Evolutionary conservation across 164 flowering plant species (phyloP), one percentile per base, ranked within the genome.

Genomic region (Warburgia ugandensis): DNA sequence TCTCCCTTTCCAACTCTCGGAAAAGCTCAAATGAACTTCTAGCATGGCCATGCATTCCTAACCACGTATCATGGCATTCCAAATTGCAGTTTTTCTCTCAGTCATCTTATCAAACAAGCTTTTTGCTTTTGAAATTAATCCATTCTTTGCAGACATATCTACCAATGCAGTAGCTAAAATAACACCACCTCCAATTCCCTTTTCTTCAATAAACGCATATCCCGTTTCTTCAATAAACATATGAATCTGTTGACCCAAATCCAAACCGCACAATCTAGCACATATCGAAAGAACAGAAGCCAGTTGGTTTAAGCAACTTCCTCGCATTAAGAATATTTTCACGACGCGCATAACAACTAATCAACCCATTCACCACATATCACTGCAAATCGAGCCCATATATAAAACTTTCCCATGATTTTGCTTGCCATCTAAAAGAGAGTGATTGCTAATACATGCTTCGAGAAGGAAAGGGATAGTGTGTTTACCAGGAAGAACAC

Each of bases 71-170:
- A 84, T 72, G 11, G 81, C 78, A 65, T 79, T 84, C 85, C 85
- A 81, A 13, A 83, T 73, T 1, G 69, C 78, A 9, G 55, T 58
- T 22, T 70, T 80, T 59, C 46, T 78, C 28, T 68, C 74, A 37
- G 39, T 50, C 81, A 78, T 68, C 10, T 55, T 55, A 39, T 70
- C 65, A 52, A 83, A 83, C 61, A 77, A 22, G 10, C 41, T 45
- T 29, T 12, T 29, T 12, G 91, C 86, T 22, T 21, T 26, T 21
- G 6, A 13, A 29, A 83, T 60, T n/a, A 38, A 70, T 12, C 86
- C 86, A 61, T 73, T 74, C 65, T 73, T 83, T 0, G 82, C 83
- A 62, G 78, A 83, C 86, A 83, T 80, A 30, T 83, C 69, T 21
- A 83, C 76, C 56, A 83, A 68, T 6, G 86, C 84, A 2, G 80